phyloP scores from a whole-genome alignment of 441 rosid genomes.

The Corymbia citriodora region DNA sequence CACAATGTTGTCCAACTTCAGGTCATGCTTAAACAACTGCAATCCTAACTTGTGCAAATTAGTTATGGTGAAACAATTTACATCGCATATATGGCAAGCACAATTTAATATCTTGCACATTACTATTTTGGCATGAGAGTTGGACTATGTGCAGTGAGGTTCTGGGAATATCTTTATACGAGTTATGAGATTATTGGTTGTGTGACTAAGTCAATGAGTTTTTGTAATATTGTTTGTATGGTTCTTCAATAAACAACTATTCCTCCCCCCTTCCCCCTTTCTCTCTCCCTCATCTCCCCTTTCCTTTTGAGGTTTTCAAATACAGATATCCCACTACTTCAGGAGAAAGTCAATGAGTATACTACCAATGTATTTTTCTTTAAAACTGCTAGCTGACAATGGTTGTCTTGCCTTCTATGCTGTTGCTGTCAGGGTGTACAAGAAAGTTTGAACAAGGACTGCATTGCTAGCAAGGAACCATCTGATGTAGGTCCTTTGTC shows the following conservation, averaged over 20 bases:
- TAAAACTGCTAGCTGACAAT: background rate
- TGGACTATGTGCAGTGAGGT: background rate
- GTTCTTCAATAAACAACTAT: background rate
- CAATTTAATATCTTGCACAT: background rate
- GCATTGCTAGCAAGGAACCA: constrained; percentile 47
- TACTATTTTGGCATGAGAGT: background rate
- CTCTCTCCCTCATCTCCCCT: background rate
- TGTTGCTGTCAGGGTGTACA: constrained; percentile 46
- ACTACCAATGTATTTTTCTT: background rate
- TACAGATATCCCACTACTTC: background rate
- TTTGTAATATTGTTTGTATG: background rate
- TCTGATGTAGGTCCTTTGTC: constrained; percentile 36
- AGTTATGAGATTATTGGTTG: background rate
- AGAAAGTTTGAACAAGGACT: constrained; percentile 56
- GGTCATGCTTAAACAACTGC: constrained; percentile 31
- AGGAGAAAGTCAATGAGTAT: background rate
- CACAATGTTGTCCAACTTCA: constrained; percentile 62
- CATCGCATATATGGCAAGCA: background rate
- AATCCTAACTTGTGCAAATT: background rate
- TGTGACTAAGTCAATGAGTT: background rate
- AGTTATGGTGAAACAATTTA: background rate
- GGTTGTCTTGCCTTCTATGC: background rate
- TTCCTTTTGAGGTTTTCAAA: background rate
- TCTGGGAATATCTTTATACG: background rate
- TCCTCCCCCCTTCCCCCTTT: background rate